phyloP scores from a whole-genome alignment of 768 basidiomycete genomes.

The Pleurotus citrinopileatus region DNA sequence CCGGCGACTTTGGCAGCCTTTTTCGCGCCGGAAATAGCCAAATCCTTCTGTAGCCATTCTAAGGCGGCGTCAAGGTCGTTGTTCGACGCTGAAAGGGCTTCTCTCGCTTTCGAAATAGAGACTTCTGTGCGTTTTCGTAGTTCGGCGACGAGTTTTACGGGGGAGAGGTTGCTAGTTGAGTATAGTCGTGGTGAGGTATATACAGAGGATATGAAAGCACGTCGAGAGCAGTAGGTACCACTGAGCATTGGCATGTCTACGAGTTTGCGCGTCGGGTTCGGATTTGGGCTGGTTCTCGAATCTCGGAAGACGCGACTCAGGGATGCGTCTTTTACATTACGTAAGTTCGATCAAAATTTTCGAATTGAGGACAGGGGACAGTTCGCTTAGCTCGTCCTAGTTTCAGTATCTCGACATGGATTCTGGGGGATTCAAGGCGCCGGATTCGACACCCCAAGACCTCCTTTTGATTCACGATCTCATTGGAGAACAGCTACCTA shows the following conservation, averaged over 20 bases:
- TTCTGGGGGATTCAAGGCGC: conserved; percentile 48
- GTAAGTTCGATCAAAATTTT: not conserved
- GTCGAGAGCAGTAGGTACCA: conserved; percentile 3
- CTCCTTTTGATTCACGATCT: conserved; percentile 70
- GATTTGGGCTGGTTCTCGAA: no score
- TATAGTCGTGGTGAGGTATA: conserved; percentile 36
- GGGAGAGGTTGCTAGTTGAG: conserved; percentile 35
- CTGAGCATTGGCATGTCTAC: conserved; percentile 6
- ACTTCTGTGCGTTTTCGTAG: conserved; percentile 80
- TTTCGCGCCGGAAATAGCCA: conserved; percentile 63
- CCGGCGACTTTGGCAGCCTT: conserved; percentile 83
- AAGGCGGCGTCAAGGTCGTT: conserved; percentile 76
- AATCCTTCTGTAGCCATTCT: conserved; percentile 78
- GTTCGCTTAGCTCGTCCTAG: no score
- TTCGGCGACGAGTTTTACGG: conserved; percentile 79
- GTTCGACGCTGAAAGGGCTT: conserved; percentile 74
- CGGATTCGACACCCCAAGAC: conserved; percentile 67
- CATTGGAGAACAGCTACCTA: conserved; percentile 32
- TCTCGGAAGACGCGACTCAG: not conserved
- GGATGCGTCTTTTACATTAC: conserved; percentile 12
- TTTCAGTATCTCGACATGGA: conserved; percentile 26
- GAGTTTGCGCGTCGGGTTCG: no score
- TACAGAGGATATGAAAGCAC: not conserved
- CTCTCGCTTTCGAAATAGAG: conserved; percentile 83
- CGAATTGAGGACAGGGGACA: no score